Percentiles rank a stretch among this genome's conserved stretches.
These are phyloP conservation scores for Mucor irregularis DNA, from an alignment of 371 early-diverging fungal genomes.

Conservation along the genomic window DNA sequence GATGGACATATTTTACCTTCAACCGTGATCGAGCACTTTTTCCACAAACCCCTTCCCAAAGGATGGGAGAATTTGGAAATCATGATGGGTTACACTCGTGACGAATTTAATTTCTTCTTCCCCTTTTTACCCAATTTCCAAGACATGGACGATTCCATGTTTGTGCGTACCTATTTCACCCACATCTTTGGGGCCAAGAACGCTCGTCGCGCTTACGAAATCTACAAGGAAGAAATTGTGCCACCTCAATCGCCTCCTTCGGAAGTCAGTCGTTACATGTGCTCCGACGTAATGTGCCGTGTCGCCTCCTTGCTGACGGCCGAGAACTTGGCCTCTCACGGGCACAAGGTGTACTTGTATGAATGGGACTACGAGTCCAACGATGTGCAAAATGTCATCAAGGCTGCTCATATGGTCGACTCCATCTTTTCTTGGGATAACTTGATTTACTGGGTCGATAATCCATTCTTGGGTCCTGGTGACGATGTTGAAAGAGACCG, in stretches of 20 bases:
- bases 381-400: constrained; percentile 36
- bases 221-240: constrained; percentile 31
- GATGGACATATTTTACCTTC: constrained; percentile 18
- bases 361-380: constrained; percentile 43
- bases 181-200: constrained; percentile 36
- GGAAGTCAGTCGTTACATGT: constrained; percentile 38
- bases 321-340: constrained; percentile 21
- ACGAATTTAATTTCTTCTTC: constrained; percentile 44
- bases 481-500: constrained; percentile 36
- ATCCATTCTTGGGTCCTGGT: constrained; percentile 38
- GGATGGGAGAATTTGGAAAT: constrained; percentile 25
- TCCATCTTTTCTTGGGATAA: constrained; percentile 44
- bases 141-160: constrained; percentile 33
- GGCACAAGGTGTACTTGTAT: constrained; percentile 31
- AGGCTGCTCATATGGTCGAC: constrained; percentile 48
- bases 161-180: constrained; percentile 37
- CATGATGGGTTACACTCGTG: constrained; percentile 38
- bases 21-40: constrained; percentile 24
- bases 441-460: constrained; percentile 34
- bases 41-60: constrained; percentile 22
- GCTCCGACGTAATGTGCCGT: constrained; percentile 45
- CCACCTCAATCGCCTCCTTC: constrained; percentile 34
- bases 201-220: constrained; percentile 30
- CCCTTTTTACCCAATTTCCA: constrained; percentile 38
- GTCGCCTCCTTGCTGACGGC: constrained; percentile 27